phyloP scores from a whole-genome alignment of 345 rosid genomes.

The Rhodamnia argentea region DNA sequence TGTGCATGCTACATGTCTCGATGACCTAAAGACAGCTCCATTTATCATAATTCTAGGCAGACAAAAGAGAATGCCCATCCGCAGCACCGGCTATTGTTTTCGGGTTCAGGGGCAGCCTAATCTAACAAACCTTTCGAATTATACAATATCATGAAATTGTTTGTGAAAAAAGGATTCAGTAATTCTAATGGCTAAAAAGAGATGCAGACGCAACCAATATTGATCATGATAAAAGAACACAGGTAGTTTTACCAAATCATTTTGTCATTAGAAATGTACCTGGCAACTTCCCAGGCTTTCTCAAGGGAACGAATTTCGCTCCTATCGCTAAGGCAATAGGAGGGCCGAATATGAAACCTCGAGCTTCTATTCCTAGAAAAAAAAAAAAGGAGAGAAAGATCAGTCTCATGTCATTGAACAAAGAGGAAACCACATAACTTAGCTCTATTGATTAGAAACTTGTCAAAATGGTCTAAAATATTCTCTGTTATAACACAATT shows the following conservation, averaged over 20 bases:
- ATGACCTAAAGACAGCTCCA: background rate
- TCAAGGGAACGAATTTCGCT: conserved; percentile 90
- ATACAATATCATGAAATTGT: background rate
- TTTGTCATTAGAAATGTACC: conserved; percentile 26
- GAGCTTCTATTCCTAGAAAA: conserved; percentile 81
- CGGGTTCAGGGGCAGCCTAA: background rate
- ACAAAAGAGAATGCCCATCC: background rate
- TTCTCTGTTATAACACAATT: background rate
- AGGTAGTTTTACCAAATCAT: background rate
- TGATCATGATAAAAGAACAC: background rate
- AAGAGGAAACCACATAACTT: background rate
- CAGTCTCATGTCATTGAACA: background rate
- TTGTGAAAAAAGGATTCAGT: background rate
- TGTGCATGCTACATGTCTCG: background rate
- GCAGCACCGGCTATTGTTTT: background rate
- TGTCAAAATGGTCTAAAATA: background rate
- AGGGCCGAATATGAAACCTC: conserved; percentile 94
- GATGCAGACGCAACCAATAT: background rate
- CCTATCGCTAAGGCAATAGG: conserved; percentile 96
- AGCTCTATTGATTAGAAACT: background rate
- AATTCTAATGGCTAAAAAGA: background rate
- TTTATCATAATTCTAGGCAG: background rate
- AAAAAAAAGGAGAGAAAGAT: background rate
- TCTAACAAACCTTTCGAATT: background rate
- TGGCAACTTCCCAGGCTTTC: conserved; percentile 90